Evolutionary conservation across 148 eudicot genomes (phyloP).

Genomic region (Persicaria maculosa): DNA sequence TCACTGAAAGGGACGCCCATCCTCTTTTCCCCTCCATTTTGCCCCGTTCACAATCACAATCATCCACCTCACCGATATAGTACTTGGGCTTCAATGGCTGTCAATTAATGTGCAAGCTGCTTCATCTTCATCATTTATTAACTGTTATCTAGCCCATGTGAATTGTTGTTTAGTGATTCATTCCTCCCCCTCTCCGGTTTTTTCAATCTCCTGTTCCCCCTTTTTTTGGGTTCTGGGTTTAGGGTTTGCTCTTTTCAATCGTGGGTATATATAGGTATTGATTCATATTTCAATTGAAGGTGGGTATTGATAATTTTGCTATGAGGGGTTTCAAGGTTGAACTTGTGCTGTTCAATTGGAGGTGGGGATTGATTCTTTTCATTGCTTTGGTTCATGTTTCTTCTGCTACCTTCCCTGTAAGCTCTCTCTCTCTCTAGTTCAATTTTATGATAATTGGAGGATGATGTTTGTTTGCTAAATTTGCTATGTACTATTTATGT

Average conservation of each 20-base stretch:
- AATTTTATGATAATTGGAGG: background rate
- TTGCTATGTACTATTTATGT: background rate
- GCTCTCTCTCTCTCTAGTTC: conserved; percentile 12
- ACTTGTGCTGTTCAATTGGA: conserved; percentile 24
- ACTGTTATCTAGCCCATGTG: conserved; percentile 1
- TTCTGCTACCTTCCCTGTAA: conserved; percentile 52
- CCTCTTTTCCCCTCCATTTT: conserved; percentile 5
- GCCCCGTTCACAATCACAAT: conserved; percentile 1
- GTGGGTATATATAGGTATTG: conserved; percentile 3
- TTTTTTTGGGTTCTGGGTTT: conserved; percentile 14
- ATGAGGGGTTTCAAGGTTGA: background rate
- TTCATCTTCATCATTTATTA: background rate
- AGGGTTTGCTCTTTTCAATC: conserved; percentile 13
- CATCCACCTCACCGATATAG: background rate
- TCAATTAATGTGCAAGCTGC: conserved; percentile 11
- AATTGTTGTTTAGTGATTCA: background rate
- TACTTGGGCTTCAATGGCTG: background rate
- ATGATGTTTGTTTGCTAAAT: background rate
- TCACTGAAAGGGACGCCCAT: background rate
- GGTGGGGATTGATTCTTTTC: conserved; percentile 13
- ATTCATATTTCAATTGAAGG: background rate
- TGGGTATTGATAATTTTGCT: background rate
- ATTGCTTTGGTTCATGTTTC: conserved; percentile 46
- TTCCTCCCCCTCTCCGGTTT: background rate
- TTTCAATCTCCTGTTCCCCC: too few species aligned